Evolutionary conservation across 2,329 filamentous ascomycete species (phyloP).

Genomic region (Colletotrichum tabaci): DNA sequence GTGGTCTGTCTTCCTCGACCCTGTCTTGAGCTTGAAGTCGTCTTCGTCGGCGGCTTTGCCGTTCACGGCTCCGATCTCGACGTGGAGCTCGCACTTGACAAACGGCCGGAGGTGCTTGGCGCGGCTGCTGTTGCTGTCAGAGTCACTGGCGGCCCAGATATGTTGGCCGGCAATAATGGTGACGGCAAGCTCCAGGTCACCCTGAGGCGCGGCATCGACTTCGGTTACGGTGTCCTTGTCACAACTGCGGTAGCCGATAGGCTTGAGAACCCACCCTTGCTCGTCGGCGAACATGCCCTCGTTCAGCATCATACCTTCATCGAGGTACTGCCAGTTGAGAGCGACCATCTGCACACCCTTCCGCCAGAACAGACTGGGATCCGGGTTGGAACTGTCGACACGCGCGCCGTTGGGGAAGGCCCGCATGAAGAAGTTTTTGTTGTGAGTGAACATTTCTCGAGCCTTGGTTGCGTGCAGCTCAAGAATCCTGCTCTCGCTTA

Average conservation of each 20-base stretch:
- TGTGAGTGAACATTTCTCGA: constrained; percentile 87
- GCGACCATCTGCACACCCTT: constrained; percentile 98
- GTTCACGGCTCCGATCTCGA: constrained; percentile 71
- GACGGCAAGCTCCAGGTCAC: constrained; percentile 77
- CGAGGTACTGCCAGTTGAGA: constrained; percentile 96
- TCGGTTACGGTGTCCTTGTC: constrained; percentile 58
- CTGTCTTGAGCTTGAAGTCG: constrained; percentile 73
- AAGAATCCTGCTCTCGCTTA: constrained; percentile 84
- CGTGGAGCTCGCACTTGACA: constrained; percentile 85
- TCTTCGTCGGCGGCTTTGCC: constrained; percentile 61
- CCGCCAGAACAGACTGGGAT: constrained; percentile 92
- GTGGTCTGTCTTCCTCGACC: constrained; percentile 69
- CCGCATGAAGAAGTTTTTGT: constrained; percentile 89
- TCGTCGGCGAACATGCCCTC: constrained; percentile 96
- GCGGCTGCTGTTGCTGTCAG: constrained; percentile 49
- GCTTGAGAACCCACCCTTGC: constrained; percentile 89
- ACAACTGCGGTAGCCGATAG: constrained; percentile 76
- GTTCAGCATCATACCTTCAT: constrained; percentile 96
- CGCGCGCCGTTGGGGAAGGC: constrained; percentile 88
- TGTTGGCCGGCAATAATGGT: constrained; percentile 84
- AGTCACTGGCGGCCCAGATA: constrained; percentile 70
- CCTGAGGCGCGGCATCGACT: constrained; percentile 62
- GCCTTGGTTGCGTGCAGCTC: constrained; percentile 72
- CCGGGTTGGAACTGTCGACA: constrained; percentile 92
- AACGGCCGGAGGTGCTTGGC: constrained; percentile 72